phyloP scores from a whole-genome alignment of 768 basidiomycete genomes.

The Trametes cubensis region DNA sequence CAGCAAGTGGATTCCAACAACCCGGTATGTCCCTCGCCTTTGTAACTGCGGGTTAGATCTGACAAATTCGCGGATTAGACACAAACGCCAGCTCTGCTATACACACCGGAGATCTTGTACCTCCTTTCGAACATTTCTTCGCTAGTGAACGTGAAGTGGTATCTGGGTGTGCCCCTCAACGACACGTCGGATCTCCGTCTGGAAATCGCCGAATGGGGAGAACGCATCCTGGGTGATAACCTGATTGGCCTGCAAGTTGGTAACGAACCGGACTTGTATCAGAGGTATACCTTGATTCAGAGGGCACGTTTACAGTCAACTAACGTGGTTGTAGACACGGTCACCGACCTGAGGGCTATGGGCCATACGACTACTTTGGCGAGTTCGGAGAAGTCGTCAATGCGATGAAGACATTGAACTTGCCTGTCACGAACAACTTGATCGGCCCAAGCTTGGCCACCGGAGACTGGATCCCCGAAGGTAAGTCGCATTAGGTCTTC shows the following conservation, averaged over 20 bases:
- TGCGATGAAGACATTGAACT: slow-evolving; percentile 28
- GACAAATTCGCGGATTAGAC: slow-evolving; percentile 42
- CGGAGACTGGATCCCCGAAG: slow-evolving; percentile 37
- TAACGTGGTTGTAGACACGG: slow-evolving; percentile 33
- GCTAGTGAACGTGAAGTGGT: slow-evolving; percentile 51
- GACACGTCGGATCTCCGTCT: slow-evolving; percentile 35
- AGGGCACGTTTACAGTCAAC: not conserved
- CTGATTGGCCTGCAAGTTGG: slow-evolving; percentile 52
- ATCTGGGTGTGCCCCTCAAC: slow-evolving; percentile 41
- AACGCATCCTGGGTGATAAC: slow-evolving; percentile 45
- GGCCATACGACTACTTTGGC: slow-evolving; percentile 34
- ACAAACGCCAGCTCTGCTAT: slow-evolving; percentile 52
- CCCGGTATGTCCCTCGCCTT: slow-evolving; percentile 44
- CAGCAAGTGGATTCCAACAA: slow-evolving; percentile 40
- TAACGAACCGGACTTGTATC: slow-evolving; percentile 61
- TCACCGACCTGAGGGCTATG: slow-evolving; percentile 39
- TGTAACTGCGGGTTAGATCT: slow-evolving; percentile 33
- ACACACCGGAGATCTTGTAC: slow-evolving; percentile 54
- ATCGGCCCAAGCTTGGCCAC: slow-evolving; percentile 37
- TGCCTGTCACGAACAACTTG: slow-evolving; percentile 34
- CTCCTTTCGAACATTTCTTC: slow-evolving; percentile 49
- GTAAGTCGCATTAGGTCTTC: not conserved
- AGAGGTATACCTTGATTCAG: slow-evolving; percentile 43
- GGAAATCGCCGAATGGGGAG: slow-evolving; percentile 43
- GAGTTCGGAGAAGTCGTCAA: slow-evolving; percentile 34